Evolutionary conservation across 2,329 filamentous ascomycete species (phyloP).

Genomic region (Colletotrichum plurivorum): DNA sequence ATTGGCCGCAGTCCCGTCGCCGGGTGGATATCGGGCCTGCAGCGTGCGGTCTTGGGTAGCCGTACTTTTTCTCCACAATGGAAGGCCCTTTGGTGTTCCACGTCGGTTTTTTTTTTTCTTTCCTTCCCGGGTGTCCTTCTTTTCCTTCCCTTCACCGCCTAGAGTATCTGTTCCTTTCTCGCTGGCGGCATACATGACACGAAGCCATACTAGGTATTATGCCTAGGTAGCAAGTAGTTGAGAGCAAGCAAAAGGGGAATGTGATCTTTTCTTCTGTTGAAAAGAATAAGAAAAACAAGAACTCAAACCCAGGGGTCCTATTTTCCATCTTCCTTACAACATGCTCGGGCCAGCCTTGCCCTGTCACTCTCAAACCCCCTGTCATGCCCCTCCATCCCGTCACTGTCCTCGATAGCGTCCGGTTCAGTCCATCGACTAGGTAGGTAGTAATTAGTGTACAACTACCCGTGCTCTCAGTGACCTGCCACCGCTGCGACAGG

Average conservation of each 20-base stretch:
- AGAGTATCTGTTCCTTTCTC: neutral
- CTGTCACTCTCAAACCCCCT: no score
- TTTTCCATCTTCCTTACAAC: no score
- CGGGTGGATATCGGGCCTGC: slow-evolving; percentile 11
- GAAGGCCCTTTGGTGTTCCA: neutral
- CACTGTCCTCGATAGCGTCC: neutral
- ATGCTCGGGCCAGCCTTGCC: no score
- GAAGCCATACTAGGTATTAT: no score
- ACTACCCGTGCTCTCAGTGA: neutral
- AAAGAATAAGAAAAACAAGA: no score
- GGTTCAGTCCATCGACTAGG: neutral
- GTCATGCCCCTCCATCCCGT: slow-evolving; percentile 6
- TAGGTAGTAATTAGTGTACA: neutral
- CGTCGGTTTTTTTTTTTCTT: neutral
- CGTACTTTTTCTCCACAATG: slow-evolving; percentile 9
- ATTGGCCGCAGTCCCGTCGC: neutral
- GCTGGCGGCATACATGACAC: no score
- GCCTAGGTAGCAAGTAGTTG: no score
- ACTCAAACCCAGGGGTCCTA: no score
- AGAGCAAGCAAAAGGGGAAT: no score
- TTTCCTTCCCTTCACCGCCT: neutral
- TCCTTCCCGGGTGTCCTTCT: slow-evolving; percentile 15
- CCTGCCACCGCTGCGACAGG: neutral
- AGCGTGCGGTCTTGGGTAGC: neutral
- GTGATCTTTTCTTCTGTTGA: no score